Base-by-base conservation (phyloP, 192 early-diverging fungal species). In the Coemansia sp. region DNA sequence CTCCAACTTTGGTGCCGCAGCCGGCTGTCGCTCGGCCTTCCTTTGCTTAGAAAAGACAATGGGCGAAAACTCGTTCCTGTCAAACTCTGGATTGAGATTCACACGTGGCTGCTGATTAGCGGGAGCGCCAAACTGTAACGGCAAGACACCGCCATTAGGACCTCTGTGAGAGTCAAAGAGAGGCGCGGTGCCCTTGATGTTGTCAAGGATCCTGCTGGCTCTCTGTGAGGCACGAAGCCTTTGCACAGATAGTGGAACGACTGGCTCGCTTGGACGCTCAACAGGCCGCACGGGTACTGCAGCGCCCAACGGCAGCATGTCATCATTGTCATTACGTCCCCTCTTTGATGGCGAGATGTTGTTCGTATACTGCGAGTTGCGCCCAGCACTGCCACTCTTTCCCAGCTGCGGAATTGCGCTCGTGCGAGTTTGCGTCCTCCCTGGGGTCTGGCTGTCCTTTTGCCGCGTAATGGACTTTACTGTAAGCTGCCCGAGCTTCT, bases 391-490 rank as follows among this genome's bases (percentile, higher is more conserved):
- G 55, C 55, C 55, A 32, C 27, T 35, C 13, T 30, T 58, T 8
- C 32, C 55, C 30, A 18, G n/a, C 27, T 34, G 55, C 32, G 27
- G 32, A 27, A 34, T n/a, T 2, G 30, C 34, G 7, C 55, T 34
- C 30, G 39, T 9, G n/a, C 71, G 7, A 0, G 60, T 41, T 41
- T 30, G 62, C 18, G 64, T 47, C 67, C 61, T 71, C 3, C 62
- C 73, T 1, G 79, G 79, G 10, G 79, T 82, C 68, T 82, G 74
- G 30, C 70, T 70, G 53, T 58, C 67, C 30, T 70, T 71, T 58
- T 76, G 79, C 64, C 79, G 66, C 20, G 64, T 64, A 4, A 82
- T 82, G 8, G 79, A 82, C 49, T 82, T 73, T 16, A 59, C 71
- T 3, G 79, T 82, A 10, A 82, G 39, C 68, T 76, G 64, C 0